These are phyloP conservation scores for Yarrowia sp. DNA, from an alignment of 805 yeast genomes.

Conservation along the genomic window DNA sequence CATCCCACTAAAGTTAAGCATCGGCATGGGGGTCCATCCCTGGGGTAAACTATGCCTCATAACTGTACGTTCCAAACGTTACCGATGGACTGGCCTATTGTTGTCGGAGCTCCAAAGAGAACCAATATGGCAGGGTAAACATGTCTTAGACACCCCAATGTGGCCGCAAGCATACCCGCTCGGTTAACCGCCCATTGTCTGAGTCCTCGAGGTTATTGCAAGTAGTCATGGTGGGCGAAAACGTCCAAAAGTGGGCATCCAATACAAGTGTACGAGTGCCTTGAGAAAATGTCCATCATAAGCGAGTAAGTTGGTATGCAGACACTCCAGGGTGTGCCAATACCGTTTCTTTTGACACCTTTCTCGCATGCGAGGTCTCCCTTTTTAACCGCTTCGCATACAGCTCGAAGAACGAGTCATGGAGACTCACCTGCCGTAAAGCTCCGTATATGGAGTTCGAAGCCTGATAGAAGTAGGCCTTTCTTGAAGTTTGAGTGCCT, in stretches of 20 bases:
- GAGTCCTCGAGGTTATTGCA: not conserved
- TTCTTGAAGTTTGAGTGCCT: not conserved
- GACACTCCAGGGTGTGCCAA: too few species aligned
- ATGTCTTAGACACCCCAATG: constrained; percentile 1
- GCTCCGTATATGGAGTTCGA: not conserved
- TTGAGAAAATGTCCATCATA: too few species aligned
- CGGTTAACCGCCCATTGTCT: not conserved
- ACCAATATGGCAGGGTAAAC: not conserved
- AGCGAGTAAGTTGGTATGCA: too few species aligned
- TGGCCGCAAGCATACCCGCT: constrained; percentile 11
- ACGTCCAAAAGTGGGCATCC: not conserved
- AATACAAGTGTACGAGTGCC: too few species aligned
- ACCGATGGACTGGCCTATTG: not conserved
- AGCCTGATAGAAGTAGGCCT: constrained; percentile 6
- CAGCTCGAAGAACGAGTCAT: not conserved
- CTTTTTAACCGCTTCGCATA: not conserved
- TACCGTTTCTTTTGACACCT: too few species aligned
- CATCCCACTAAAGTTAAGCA: constrained; percentile 3
- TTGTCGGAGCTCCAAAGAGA: not conserved
- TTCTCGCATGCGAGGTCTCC: too few species aligned
- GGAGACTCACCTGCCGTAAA: not conserved
- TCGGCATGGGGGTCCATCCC: constrained; percentile 10
- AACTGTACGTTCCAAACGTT: constrained; percentile 1
- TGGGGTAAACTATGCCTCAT: constrained; percentile 12
- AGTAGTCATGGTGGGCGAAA: not conserved